Evolutionary conservation across 495 filamentous ascomycete genomes (phyloP), one percentile per base, ranked within the genome.

Genomic region (Rhypophila decipiens): DNA sequence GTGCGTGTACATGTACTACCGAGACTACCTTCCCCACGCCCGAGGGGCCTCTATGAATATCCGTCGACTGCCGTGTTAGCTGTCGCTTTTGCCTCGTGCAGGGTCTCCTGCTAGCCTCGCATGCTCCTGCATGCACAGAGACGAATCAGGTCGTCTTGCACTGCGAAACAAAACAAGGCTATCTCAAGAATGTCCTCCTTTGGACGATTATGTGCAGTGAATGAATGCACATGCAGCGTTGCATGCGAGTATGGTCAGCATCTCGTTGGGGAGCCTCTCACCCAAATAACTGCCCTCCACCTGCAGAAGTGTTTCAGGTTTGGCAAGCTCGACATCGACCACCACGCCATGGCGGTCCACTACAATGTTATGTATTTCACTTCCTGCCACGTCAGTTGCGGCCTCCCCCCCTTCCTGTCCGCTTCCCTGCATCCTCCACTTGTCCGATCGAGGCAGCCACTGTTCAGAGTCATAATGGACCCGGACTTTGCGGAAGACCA

Each of bases 301-400:
- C 38, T 40, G 38, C 38, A 40, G 38, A 40, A 23, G 38, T 22
- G 38, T 40, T 40, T 40, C 38, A 40, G 18, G 38, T 40, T 40
- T 21, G 20, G 20, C 38, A 40, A 11, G 8, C 24, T 2, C 24
- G 10, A 5, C 17, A 13, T 8, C 8, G 12, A 37, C 13, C 7
- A 31, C 7, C 13, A 13, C 27, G 13, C 27, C 13, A 31, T 31
- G 7, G 7, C 27, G 13, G 13, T 13, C 7, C 27, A 31, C 7
- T 13, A 13, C 27, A 7, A 31, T 18, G 38, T 23, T 40, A 40
- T 40, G 38, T 21, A 23, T 18, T 4, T 5, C 38, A 19, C 5
- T 7, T 9, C 11, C 18, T 7, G 18, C 38, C 38, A 40, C 35
- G 35, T 37, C 35, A 37, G 35, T 37, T 37, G 8, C 15, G 7